phyloP scores from a whole-genome alignment of 148 eudicot species.

The Arbutus unedo region DNA sequence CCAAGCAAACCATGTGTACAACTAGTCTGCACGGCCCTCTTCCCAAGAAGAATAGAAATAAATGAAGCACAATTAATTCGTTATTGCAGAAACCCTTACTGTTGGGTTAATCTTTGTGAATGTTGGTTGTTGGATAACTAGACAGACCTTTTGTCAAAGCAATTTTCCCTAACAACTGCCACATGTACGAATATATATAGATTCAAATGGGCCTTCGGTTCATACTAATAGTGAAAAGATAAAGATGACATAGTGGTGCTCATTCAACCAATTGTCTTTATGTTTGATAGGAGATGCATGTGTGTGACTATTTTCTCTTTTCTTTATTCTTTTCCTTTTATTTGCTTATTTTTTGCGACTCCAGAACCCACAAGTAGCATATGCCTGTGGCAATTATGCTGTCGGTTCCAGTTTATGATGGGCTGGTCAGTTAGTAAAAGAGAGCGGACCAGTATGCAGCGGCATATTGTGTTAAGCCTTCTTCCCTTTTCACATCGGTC shows the following conservation, averaged over 20 bases:
- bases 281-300: not conserved
- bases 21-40: not conserved
- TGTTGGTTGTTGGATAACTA: not conserved
- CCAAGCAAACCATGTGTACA: not conserved
- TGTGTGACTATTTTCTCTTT: not conserved
- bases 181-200: not conserved
- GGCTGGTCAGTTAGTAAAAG: not conserved
- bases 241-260: slow-evolving; percentile 4
- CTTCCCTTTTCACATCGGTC: not conserved
- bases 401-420: slow-evolving; percentile 5
- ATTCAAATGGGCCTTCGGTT: not conserved
- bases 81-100: not conserved
- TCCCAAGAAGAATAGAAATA: not conserved
- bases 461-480: not conserved
- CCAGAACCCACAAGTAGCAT: not conserved
- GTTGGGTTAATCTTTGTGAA: not conserved
- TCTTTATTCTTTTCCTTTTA: not conserved
- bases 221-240: not conserved
- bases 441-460: not conserved
- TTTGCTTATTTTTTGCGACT: not conserved
- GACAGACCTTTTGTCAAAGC: not conserved
- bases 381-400: not conserved
- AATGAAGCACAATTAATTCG: not conserved
- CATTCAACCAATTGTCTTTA: not conserved
- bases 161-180: not conserved